Base-by-base conservation (phyloP, 371 early-diverging fungal species). In the Apophysomyces variabilis region DNA sequence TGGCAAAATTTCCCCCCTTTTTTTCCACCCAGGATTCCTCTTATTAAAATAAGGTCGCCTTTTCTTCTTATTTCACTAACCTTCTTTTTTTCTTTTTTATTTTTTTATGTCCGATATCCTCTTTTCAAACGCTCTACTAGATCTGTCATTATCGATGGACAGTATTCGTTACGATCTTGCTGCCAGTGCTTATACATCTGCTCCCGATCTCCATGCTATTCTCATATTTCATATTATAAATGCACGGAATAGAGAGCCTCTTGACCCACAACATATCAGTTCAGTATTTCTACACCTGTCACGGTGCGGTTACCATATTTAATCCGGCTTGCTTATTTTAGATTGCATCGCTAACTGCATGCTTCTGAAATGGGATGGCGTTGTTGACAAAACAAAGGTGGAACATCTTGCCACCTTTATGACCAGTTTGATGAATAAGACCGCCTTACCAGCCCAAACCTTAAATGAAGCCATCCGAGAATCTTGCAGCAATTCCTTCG, bases 311-410 rank as follows among this genome's bases (percentile, higher is more conserved):
- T 50, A 26, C 54, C 54, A 50, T 50, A 50, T 18, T 50, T 50
- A 50, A 50, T 50, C 21, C 54, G 54, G 54, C 54, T 50, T 50
- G 16, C 54, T 50, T 50, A 21, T 50, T 50, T 50, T 50, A 50
- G 54, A 50, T 50, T 7, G 54, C 54, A 50, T 50, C 54, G 54
- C 54, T 50, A 18, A 50, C 54, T 50, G 54, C 54, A 50, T 50
- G 54, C 54, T 50, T 50, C 54, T 50, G 54, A 50, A 21, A 50
- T 50, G 54, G 54, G 54, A 50, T 50, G 54, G 54, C 21, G 21
- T 7, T 21, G 21, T 21, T 21, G 54, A 50, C 0, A 50, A 50
- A 50, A 26, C 4, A 5, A 21, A 21, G 21, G 54, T 50, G 9
- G 54, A 50, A 50, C 54, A 50, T 26, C 21, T 50, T 7, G 54